These are phyloP conservation scores for Aspergillaceae sp. DNA, from an alignment of 2,329 filamentous ascomycete species.

Conservation along the genomic window DNA sequence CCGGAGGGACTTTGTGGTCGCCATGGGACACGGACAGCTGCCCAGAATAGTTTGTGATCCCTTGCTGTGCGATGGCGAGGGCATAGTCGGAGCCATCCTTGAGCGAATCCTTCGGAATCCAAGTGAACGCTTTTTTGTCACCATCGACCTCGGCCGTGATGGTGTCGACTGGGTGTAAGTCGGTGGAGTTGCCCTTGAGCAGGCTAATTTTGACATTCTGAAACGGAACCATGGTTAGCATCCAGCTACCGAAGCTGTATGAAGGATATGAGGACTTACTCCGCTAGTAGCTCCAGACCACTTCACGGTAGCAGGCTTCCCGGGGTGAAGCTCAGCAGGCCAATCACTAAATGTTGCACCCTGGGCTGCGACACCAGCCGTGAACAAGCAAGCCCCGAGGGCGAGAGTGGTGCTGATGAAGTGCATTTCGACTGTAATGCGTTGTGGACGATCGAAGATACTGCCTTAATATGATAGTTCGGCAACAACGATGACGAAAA, in stretches of 20 bases:
- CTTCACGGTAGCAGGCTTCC: slow-evolving; percentile 41
- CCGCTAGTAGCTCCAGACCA: slow-evolving; percentile 38
- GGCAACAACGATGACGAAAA: background rate
- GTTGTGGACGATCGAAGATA: background rate
- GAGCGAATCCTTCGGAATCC: slow-evolving; percentile 41
- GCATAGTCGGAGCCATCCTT: slow-evolving; percentile 46
- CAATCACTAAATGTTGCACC: slow-evolving; percentile 45
- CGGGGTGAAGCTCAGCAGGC: slow-evolving; percentile 41
- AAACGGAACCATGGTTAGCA: slow-evolving; percentile 8
- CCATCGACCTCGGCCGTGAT: slow-evolving; percentile 40
- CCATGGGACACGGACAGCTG: slow-evolving; percentile 40
- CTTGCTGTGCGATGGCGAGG: slow-evolving; percentile 48
- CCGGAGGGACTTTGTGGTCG: slow-evolving; percentile 8
- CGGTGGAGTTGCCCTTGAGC: slow-evolving; percentile 42
- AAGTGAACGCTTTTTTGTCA: slow-evolving; percentile 38
- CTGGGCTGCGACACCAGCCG: slow-evolving; percentile 40
- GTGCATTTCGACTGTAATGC: slow-evolving; percentile 36
- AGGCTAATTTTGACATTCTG: slow-evolving; percentile 49
- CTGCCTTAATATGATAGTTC: background rate
- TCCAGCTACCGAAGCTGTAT: no score
- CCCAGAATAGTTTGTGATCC: slow-evolving; percentile 47
- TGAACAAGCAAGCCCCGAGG: slow-evolving; percentile 33
- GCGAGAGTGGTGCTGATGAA: slow-evolving; percentile 43
- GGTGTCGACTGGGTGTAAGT: slow-evolving; percentile 44
- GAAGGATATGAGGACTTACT: slow-evolving; percentile 14